A percentile compares a stretch with the other conserved stretches of the same genome.
phyloP scores from a whole-genome alignment of 116 monocot species.

The Phalaenopsis hybrid region DNA sequence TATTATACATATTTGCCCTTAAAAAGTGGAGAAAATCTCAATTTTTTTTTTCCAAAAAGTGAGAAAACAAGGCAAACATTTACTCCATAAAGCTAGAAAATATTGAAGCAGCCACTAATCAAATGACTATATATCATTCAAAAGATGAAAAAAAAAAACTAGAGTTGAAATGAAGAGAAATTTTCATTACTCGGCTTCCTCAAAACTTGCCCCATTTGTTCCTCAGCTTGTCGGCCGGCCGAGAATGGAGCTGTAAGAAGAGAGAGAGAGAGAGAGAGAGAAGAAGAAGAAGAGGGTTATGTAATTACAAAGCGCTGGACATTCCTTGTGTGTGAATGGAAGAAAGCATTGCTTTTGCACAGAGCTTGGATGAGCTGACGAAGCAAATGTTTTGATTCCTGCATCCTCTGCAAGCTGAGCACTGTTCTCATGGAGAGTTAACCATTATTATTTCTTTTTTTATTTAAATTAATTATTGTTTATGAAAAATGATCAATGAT shows the following conservation, averaged over 20 bases:
- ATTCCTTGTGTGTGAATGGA: slow-evolving; percentile 4
- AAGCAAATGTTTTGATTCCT: background rate
- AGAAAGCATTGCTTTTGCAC: background rate
- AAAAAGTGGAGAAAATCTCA: background rate
- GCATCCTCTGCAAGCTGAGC: background rate
- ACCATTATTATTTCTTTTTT: no score
- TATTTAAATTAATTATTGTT: no score
- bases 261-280: background rate
- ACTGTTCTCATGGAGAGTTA: no score
- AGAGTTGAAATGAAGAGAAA: background rate
- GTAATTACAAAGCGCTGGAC: background rate
- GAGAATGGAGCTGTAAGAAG: background rate
- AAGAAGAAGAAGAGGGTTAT: background rate
- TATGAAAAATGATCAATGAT: no score
- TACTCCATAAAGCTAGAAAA: background rate
- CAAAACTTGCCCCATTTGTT: slow-evolving; percentile 1
- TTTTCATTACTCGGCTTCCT: background rate
- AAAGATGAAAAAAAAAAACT: background rate
- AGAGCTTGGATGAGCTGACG: background rate
- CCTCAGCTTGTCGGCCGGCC: background rate
- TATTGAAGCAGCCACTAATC: background rate
- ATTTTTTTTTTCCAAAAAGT: background rate
- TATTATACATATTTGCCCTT: no score
- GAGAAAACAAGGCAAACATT: background rate
- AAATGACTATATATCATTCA: background rate